phyloP scores from a whole-genome alignment of 176 grass and related monocot species.

The Oryza nivara region DNA sequence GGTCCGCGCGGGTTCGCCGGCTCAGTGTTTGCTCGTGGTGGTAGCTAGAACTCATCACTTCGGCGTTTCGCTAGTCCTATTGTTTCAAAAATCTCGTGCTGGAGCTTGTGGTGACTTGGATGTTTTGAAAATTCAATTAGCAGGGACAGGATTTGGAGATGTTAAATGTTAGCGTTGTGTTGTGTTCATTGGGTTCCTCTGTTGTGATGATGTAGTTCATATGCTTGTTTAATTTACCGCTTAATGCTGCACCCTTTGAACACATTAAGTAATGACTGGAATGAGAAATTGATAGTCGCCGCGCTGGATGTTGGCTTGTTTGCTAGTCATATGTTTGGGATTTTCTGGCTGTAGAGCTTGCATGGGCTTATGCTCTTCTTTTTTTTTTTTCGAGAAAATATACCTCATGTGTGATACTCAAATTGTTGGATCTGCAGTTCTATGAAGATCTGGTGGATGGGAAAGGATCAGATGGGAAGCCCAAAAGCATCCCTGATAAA shows the following conservation, averaged over 20 bases:
- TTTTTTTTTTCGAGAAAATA: background rate
- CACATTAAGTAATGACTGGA: background rate
- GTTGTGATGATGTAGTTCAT: background rate
- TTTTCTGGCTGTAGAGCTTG: background rate
- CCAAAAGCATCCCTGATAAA: constrained; percentile 49
- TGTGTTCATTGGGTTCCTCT: background rate
- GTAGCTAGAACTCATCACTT: background rate
- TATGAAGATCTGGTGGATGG: constrained; percentile 75
- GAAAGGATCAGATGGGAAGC: constrained; percentile 42
- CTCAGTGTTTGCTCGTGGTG: background rate
- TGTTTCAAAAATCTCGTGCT: background rate
- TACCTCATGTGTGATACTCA: background rate
- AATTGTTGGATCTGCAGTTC: constrained; percentile 61
- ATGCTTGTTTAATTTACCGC: background rate
- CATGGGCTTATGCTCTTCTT: background rate
- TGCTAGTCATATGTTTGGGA: background rate
- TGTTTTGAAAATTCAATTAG: background rate
- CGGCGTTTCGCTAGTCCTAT: no score
- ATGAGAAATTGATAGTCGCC: background rate
- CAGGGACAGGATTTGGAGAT: background rate
- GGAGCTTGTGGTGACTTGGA: background rate
- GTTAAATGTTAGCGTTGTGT: background rate
- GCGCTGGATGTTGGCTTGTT: background rate
- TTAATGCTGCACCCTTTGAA: background rate
- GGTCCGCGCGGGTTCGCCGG: background rate